Conservation (phyloP, 441 rosid species). For the Oxalis stricta region DNA sequence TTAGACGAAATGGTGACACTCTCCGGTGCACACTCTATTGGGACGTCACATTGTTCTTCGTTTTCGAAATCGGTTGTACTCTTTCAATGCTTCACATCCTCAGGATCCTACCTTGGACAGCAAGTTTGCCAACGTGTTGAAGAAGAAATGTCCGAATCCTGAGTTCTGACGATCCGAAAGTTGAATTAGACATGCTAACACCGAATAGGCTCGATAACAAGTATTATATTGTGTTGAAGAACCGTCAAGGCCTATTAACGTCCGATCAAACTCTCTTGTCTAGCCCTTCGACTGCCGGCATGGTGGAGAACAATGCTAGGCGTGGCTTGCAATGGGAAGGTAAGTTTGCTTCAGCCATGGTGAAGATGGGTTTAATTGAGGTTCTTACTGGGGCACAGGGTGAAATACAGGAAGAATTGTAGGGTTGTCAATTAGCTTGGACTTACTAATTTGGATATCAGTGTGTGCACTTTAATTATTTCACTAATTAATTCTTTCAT, state of each 20-base stretch:
- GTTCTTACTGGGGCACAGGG: slow-evolving; percentile 7
- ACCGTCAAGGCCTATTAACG: slow-evolving; percentile 5
- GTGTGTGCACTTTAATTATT: background rate
- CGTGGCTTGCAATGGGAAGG: background rate
- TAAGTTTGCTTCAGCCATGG: slow-evolving; percentile 12
- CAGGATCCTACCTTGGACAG: slow-evolving; percentile 13
- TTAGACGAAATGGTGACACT: slow-evolving; percentile 14
- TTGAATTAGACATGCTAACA: slow-evolving; percentile 4
- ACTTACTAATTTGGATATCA: background rate
- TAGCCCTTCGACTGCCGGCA: background rate
- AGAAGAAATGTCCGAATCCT: slow-evolving; percentile 1
- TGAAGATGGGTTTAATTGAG: slow-evolving; percentile 9
- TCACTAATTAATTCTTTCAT: background rate
- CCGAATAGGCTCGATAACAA: slow-evolving; percentile 2
- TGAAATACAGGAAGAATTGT: slow-evolving; percentile 11
- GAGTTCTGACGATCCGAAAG: background rate
- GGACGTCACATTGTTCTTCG: slow-evolving; percentile 9
- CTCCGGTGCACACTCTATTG: slow-evolving; percentile 12
- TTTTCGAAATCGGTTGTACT: slow-evolving; percentile 8
- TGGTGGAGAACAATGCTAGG: slow-evolving; percentile 5
- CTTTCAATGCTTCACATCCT: slow-evolving; percentile 7
- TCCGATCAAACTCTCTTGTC: slow-evolving; percentile 10
- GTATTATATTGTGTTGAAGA: slow-evolving; percentile 6
- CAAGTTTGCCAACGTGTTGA: slow-evolving; percentile 2
- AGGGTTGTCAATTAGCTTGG: slow-evolving; percentile 1